These are phyloP conservation scores for Fraxinus floribunda DNA, from an alignment of 305 asterid species.

Conservation along the genomic window DNA sequence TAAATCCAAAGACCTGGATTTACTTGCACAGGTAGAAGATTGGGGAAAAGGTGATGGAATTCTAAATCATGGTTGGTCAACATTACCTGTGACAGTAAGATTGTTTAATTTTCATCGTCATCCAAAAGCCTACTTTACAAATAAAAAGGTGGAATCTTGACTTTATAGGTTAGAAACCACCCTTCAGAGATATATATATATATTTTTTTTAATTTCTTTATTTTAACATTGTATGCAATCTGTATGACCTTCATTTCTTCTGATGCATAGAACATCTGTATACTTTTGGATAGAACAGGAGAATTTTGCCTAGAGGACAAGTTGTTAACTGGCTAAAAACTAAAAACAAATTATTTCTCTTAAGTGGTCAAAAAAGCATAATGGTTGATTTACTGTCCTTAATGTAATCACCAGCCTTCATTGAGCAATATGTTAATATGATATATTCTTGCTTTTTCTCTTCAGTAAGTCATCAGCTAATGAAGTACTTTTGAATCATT, in stretches of 20 bases:
- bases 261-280: constrained; percentile 14
- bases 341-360: neutral
- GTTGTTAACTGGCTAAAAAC: neutral
- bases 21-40: neutral
- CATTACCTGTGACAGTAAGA: neutral
- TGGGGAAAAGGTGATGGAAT: neutral
- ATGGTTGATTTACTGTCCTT: constrained; percentile 4
- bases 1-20: constrained; percentile 5
- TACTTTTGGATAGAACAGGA: neutral
- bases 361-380: neutral
- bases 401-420: neutral
- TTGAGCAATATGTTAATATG: constrained; percentile 7
- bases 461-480: constrained; percentile 14
- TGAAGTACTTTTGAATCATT: constrained; percentile 23
- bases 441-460: constrained; percentile 19
- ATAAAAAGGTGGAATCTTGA: neutral
- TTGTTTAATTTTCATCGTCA: constrained; percentile 13
- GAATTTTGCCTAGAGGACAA: neutral
- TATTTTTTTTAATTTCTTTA: neutral
- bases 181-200: neutral
- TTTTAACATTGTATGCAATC: neutral
- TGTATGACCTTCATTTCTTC: constrained; percentile 12
- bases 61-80: neutral
- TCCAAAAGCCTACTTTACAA: neutral
- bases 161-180: neutral